These are phyloP conservation scores for Saccharomyces pastorianus DNA, from an alignment of 1,139 yeast species.

Conservation along the genomic window DNA sequence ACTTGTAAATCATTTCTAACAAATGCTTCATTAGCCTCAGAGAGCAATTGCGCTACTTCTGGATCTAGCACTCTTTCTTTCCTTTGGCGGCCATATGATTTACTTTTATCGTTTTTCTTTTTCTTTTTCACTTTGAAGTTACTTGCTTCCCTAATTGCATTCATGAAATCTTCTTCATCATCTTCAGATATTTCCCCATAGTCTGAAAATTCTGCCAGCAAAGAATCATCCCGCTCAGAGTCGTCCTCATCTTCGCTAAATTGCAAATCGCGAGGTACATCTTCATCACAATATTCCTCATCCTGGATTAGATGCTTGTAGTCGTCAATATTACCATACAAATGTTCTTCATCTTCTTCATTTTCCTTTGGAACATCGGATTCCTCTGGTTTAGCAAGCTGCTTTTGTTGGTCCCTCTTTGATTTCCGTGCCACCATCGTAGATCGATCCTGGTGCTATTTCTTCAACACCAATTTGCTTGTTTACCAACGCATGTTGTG, in stretches of 20 bases:
- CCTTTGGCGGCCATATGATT: conserved; percentile 20
- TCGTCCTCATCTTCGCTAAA: conserved; percentile 20
- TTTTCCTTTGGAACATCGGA: conserved; percentile 4
- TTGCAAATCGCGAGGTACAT: conserved; percentile 9
- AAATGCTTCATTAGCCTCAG: conserved; percentile 74
- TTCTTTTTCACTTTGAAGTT: conserved; percentile 47
- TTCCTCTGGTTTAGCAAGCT: background rate
- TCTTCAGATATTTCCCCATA: conserved; percentile 32
- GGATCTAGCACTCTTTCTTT: conserved; percentile 52
- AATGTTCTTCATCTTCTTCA: conserved; percentile 25
- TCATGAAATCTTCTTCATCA: conserved; percentile 43
- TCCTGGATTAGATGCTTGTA: conserved; percentile 16
- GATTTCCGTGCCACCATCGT: background rate
- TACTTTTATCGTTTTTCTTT: conserved; percentile 34
- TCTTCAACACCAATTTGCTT: background rate
- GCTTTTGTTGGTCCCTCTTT: background rate
- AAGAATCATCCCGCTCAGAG: conserved; percentile 24
- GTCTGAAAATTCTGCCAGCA: conserved; percentile 34
- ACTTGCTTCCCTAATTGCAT: conserved; percentile 56
- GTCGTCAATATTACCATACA: conserved; percentile 26
- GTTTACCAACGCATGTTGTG: background rate
- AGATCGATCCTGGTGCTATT: background rate
- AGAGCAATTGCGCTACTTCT: conserved; percentile 55
- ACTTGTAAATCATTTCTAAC: conserved; percentile 55
- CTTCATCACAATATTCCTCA: conserved; percentile 15